Evolutionary conservation across 2,329 filamentous ascomycete genomes (phyloP), one percentile per base, ranked within the genome.

Genomic region (Bipolaris gigantea): DNA sequence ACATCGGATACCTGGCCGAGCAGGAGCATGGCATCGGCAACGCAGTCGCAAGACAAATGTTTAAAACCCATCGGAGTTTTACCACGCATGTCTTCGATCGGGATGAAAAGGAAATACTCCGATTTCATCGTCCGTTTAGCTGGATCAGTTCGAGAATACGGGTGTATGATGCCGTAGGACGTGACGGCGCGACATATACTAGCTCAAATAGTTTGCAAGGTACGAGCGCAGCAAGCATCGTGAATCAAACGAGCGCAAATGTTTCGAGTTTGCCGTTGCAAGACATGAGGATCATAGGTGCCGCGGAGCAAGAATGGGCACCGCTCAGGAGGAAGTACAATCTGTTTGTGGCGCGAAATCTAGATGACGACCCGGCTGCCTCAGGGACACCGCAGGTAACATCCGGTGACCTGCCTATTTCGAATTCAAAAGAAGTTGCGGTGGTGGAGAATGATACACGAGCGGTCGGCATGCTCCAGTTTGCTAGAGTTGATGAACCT

Each of bases 1-100:
- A 85, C 58, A 78, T 87, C 39, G 85, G 85, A 11, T 87, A 85
- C 61, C 81, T 88, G 65, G 85, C 83, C 30, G 85, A 88, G 70
- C 80, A 82, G 63, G 85, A 87, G 42, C 81, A 81, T 54, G 83
- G 84, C 1, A 72, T 87, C 50, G 83, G 79, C 2, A 81, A 76
- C 50, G 78, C 80, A 27, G 75, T 87, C 68, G 78, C 79, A 15
- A 76, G 85, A 50, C 85, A 87, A 65, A 81, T 82, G 77, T 82
- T 85, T 60, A 79, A 77, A 56, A 87, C 85, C 2, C 85, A 87
- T 66, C 76, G 85, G 38, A 82, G 82, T 55, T 87, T 88, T 57
- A 85, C 84, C 13, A 84, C 84, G 5, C 83, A 87, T 70, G 83
- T 88, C 2, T 87, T 88, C 69, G 85, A 87, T 62, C 76, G 75